These are phyloP conservation scores for Calocybe gangraenosa DNA, from an alignment of 768 basidiomycete genomes.

Conservation along the genomic window DNA sequence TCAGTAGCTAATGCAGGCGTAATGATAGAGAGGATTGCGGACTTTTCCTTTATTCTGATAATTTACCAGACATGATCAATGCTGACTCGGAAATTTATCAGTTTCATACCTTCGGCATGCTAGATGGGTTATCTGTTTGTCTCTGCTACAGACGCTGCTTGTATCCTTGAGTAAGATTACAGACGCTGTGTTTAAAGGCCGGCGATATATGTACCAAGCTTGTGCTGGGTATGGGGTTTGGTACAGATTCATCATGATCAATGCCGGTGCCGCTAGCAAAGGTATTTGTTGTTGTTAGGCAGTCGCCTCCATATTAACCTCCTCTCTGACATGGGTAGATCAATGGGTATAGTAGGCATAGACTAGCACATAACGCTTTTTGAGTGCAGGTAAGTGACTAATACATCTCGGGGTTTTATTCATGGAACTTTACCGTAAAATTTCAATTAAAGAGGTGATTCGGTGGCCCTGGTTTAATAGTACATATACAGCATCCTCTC, in stretches of 20 bases:
- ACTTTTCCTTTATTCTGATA: conserved; percentile 76
- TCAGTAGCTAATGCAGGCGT: not conserved
- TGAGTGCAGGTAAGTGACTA: too few relatives aligned
- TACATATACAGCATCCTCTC: too few relatives aligned
- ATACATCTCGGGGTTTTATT: too few relatives aligned
- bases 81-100: conserved; percentile 13
- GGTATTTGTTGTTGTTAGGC: conserved; percentile 16
- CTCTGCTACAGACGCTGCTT: conserved; percentile 12
- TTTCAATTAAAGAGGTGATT: too few relatives aligned
- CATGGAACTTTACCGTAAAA: too few relatives aligned
- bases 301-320: not conserved
- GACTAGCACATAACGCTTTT: too few relatives aligned
- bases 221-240: conserved; percentile 3
- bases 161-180: conserved; percentile 5
- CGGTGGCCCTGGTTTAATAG: too few relatives aligned
- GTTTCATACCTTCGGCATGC: conserved; percentile 47
- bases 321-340: too few relatives aligned
- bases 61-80: conserved; percentile 10
- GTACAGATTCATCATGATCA: conserved; percentile 11
- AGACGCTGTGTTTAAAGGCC: conserved; percentile 5
- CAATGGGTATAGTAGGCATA: too few relatives aligned
- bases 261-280: conserved; percentile 9
- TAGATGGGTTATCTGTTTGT: conserved; percentile 14
- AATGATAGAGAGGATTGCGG: conserved; percentile 6
- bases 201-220: not conserved